These are phyloP conservation scores for Echium plantagineum DNA, from an alignment of 257 asterid species.

Conservation along the genomic window DNA sequence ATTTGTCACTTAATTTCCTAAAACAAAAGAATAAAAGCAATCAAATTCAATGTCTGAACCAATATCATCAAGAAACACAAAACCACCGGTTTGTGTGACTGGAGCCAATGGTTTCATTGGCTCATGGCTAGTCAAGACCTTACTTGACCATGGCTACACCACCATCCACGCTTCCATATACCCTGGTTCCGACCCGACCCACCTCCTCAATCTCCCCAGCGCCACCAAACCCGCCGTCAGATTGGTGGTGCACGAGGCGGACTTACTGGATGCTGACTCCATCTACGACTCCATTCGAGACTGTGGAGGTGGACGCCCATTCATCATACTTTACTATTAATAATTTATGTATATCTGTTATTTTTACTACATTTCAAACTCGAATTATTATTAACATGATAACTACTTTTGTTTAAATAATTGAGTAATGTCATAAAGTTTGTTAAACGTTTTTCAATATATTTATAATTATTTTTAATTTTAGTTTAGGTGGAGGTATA, in stretches of 20 bases:
- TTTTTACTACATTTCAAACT: too few relatives aligned
- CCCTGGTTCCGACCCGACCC: conserved; percentile 72
- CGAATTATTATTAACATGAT: too few relatives aligned
- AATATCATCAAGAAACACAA: background rate
- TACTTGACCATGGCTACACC: conserved; percentile 59
- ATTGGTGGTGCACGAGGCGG: conserved; percentile 48
- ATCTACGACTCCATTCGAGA: too few relatives aligned
- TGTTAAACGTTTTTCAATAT: too few relatives aligned
- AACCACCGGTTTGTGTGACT: conserved; percentile 71
- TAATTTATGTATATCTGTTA: background rate
- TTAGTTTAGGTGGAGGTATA: conserved; percentile 60
- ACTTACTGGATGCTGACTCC: conserved; percentile 39
- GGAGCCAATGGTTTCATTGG: conserved; percentile 98
- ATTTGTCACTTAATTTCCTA: too few relatives aligned
- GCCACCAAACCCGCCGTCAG: conserved; percentile 13
- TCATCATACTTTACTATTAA: conserved; percentile 36
- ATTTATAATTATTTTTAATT: too few relatives aligned
- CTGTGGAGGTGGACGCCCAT: conserved; percentile 12
- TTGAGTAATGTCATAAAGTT: too few relatives aligned
- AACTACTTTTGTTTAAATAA: too few relatives aligned
- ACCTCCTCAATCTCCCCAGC: conserved; percentile 49
- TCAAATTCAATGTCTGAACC: background rate
- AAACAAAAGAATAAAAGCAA: background rate
- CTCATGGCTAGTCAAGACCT: conserved; percentile 62
- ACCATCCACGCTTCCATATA: conserved; percentile 68